A percentile compares a stretch with the other conserved stretches of the same genome.
phyloP scores from a whole-genome alignment of 257 asterid species.

The Petunia secreta region DNA sequence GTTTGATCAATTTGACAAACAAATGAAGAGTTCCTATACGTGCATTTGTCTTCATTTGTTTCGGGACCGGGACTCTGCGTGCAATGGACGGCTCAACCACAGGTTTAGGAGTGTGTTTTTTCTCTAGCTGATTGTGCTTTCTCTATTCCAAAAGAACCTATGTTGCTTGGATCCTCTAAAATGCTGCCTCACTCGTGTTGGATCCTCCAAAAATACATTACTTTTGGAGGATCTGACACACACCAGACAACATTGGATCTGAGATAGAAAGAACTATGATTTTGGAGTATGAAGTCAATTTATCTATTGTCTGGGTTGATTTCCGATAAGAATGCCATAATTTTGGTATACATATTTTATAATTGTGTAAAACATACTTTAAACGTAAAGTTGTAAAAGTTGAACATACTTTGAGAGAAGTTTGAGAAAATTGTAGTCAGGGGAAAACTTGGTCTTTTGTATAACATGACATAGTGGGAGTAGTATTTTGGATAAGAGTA shows the following conservation, averaged over 20 bases:
- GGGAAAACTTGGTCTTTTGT: neutral
- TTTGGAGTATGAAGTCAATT: neutral
- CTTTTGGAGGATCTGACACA: too few species aligned
- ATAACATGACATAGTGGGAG: conserved; percentile 5
- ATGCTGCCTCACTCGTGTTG: too few species aligned
- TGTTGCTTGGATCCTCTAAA: too few species aligned
- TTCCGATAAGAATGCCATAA: neutral
- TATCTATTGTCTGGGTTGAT: neutral
- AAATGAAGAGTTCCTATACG: conserved; percentile 14
- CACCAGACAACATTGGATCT: too few species aligned
- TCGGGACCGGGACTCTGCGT: neutral
- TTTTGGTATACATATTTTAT: neutral
- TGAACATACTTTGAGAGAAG: conserved; percentile 1
- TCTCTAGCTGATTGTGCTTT: conserved; percentile 14
- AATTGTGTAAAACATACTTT: neutral
- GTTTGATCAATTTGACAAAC: conserved; percentile 1
- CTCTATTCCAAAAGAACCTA: too few species aligned
- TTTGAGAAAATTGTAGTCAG: conserved; percentile 2
- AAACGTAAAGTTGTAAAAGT: neutral
- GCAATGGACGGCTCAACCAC: neutral
- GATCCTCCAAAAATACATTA: too few species aligned
- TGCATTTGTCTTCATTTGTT: conserved; percentile 6
- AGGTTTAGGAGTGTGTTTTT: neutral
- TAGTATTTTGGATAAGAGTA: neutral
- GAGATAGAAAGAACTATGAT: too few species aligned